Evolutionary conservation across 2,329 filamentous ascomycete species (phyloP).

Genomic region (Xylariaceae sp.): DNA sequence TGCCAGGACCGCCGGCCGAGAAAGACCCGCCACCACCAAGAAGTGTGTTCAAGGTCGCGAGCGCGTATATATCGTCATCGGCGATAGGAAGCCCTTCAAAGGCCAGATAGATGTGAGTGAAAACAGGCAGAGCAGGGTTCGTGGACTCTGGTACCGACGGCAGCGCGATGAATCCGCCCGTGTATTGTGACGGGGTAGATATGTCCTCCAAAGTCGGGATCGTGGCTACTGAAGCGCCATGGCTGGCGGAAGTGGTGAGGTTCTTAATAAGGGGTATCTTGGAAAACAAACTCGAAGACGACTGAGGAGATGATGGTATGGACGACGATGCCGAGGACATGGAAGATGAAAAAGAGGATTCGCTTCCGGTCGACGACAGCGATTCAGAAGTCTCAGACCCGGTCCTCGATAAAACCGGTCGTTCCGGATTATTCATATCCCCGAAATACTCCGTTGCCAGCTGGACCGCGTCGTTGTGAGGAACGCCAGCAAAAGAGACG

Average conservation of each 20-base stretch:
- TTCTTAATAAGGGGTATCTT: constrained; percentile 88
- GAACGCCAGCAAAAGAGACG: constrained; percentile 86
- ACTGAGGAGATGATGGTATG: constrained; percentile 25
- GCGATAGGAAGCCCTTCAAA: constrained; percentile 91
- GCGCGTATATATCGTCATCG: constrained; percentile 88
- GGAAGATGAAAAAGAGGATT: constrained; percentile 25
- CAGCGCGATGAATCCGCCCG: constrained; percentile 84
- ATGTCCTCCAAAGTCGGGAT: constrained; percentile 47
- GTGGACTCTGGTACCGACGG: constrained; percentile 70
- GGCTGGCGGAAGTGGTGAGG: constrained; percentile 65
- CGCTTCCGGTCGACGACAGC: constrained; percentile 25
- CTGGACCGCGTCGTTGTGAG: constrained; percentile 70
- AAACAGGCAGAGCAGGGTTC: constrained; percentile 68
- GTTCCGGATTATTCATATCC: constrained; percentile 62
- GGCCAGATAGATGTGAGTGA: constrained; percentile 90
- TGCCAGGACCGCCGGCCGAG: constrained; percentile 90
- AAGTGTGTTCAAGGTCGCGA: constrained; percentile 90
- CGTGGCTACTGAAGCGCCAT: constrained; percentile 49
- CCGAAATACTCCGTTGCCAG: constrained; percentile 84
- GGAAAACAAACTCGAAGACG: constrained; percentile 63
- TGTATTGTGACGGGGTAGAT: constrained; percentile 68
- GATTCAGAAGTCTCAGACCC: constrained; percentile 52
- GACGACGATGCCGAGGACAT: constrained; percentile 24
- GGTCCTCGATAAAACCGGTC: constrained; percentile 42
- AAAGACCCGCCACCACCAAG: constrained; percentile 95